Percentiles rank a stretch among this genome's conserved stretches.
phyloP scores from a whole-genome alignment of 2,329 filamentous ascomycete genomes.

The Stemphylium vesicarium region DNA sequence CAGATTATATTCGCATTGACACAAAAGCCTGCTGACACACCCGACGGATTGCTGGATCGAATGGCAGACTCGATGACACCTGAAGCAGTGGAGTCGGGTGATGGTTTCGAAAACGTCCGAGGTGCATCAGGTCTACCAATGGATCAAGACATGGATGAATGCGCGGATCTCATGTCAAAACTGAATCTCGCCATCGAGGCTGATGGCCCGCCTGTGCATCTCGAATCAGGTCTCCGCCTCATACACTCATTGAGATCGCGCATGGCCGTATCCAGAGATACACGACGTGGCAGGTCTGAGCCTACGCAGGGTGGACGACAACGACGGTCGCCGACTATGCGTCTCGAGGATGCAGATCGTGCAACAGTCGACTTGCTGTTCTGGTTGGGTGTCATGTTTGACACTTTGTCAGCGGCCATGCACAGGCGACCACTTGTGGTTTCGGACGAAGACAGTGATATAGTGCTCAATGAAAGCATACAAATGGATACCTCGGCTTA shows the following conservation, averaged over 20 bases:
- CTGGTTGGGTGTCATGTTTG: constrained; percentile 66
- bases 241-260: constrained; percentile 47
- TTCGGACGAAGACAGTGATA: constrained; percentile 55
- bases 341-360: constrained; percentile 45
- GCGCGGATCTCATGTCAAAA: constrained; percentile 39
- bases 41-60: background rate
- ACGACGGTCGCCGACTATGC: constrained; percentile 20
- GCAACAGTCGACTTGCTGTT: constrained; percentile 62
- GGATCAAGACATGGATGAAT: constrained; percentile 31
- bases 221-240: constrained; percentile 51
- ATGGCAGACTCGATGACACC: background rate
- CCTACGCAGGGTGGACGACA: constrained; percentile 18
- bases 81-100: background rate
- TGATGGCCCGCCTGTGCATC: constrained; percentile 47
- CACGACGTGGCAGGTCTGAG: constrained; percentile 15
- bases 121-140: background rate
- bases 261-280: constrained; percentile 31
- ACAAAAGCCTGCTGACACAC: constrained; percentile 47
- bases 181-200: constrained; percentile 42
- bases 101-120: background rate
- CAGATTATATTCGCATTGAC: constrained; percentile 56
- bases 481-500: constrained; percentile 7
- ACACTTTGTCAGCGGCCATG: constrained; percentile 63
- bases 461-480: constrained; percentile 28
- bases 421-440: constrained; percentile 55